Evolutionary conservation across 208 protist genomes (phyloP).

Genomic region (Leishmania major): DNA sequence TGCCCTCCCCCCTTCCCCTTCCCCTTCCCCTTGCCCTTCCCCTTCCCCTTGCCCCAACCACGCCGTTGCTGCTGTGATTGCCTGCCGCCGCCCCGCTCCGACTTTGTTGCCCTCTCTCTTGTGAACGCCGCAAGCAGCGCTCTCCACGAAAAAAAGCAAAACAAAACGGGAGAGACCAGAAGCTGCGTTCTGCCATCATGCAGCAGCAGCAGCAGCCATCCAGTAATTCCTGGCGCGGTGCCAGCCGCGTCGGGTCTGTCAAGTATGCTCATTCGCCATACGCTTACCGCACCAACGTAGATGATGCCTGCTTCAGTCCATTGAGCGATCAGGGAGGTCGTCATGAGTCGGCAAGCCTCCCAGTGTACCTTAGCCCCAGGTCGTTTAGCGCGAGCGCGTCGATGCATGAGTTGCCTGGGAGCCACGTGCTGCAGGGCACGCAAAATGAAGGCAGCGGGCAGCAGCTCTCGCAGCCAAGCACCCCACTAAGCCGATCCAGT

Average conservation of each 20-base stretch:
- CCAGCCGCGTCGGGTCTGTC: conserved; percentile 11
- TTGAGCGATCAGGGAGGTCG: conserved; percentile 19
- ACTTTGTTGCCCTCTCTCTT: background rate
- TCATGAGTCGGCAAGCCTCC: background rate
- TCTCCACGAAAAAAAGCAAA: background rate
- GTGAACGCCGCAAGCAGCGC: background rate
- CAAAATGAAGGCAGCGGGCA: background rate
- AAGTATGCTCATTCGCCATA: conserved; percentile 51
- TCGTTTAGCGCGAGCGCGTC: conserved; percentile 9
- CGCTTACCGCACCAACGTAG: conserved; percentile 20
- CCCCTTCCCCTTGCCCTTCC: too few relatives aligned
- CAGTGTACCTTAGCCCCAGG: conserved; percentile 18
- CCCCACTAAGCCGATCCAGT: conserved; percentile 17
- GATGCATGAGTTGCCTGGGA: background rate
- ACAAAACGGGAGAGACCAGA: background rate
- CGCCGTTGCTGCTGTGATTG: background rate
- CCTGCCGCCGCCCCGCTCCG: too few relatives aligned
- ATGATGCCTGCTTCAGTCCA: conserved; percentile 18
- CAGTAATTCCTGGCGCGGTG: conserved; percentile 8
- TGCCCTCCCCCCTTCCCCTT: too few relatives aligned
- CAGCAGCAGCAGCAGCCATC: background rate
- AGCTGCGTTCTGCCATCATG: background rate
- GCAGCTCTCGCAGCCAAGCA: conserved; percentile 20
- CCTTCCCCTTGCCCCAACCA: background rate
- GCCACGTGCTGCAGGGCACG: conserved; percentile 1